Percentiles rank a stretch among this genome's conserved stretches.
Evolutionary conservation across 768 basidiomycete species (phyloP).

Genomic region (Tulasnella sp.): DNA sequence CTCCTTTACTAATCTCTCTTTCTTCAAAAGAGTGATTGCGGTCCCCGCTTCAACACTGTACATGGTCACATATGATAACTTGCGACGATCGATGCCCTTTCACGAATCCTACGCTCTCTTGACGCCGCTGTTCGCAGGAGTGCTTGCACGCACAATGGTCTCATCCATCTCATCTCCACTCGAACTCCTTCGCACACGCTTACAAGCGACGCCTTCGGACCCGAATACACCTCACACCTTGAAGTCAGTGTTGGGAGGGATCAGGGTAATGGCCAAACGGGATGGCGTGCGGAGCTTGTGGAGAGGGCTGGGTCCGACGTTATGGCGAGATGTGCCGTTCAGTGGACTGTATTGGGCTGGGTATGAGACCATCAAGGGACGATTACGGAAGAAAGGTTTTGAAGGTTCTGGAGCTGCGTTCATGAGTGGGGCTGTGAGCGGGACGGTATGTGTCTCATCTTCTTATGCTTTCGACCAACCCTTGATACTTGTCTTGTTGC

Average conservation of each 20-base stretch:
- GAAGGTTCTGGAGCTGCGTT: slow-evolving; percentile 65
- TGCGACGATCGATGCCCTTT: slow-evolving; percentile 48
- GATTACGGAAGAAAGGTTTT: slow-evolving; percentile 42
- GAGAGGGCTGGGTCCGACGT: slow-evolving; percentile 81
- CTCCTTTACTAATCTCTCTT: not conserved
- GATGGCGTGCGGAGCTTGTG: slow-evolving; percentile 67
- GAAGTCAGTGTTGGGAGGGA: slow-evolving; percentile 54
- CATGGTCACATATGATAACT: slow-evolving; percentile 91
- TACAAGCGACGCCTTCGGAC: slow-evolving; percentile 75
- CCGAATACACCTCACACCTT: slow-evolving; percentile 65
- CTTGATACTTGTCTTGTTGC: not conserved
- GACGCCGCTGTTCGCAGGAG: slow-evolving; percentile 70
- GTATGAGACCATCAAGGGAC: slow-evolving; percentile 71
- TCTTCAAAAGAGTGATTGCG: slow-evolving; percentile 54
- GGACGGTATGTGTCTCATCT: slow-evolving; percentile 37
- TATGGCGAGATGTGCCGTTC: slow-evolving; percentile 98
- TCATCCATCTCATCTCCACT: slow-evolving; percentile 74
- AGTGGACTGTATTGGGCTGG: slow-evolving; percentile 95
- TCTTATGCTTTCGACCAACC: not conserved
- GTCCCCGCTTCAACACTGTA: slow-evolving; percentile 88
- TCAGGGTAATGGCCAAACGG: slow-evolving; percentile 45
- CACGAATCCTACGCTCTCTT: slow-evolving; percentile 39
- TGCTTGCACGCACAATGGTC: slow-evolving; percentile 68
- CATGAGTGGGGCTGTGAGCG: slow-evolving; percentile 80
- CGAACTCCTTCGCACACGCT: slow-evolving; percentile 85